Conservation (phyloP, 495 filamentous ascomycete species). For the Mytilinidion resinicola region DNA sequence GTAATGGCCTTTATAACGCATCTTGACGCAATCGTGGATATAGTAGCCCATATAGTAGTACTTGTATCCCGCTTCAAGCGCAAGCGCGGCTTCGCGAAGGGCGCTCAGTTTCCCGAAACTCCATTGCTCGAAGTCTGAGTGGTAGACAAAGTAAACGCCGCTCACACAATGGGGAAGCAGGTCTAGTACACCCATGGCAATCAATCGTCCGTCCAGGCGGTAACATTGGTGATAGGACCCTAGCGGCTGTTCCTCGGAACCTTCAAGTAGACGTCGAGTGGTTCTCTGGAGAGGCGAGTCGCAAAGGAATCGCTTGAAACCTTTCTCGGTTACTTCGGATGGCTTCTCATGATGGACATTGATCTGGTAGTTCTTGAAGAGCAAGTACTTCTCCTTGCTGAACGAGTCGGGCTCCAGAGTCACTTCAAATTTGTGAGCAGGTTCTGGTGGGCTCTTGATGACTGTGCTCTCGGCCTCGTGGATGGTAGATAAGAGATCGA, state of each 20-base stretch:
- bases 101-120: constrained; percentile 86
- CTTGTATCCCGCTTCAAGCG: constrained; percentile 65
- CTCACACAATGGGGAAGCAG: constrained; percentile 81
- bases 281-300: constrained; percentile 60
- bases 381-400: constrained; percentile 77
- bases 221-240: constrained; percentile 97
- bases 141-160: constrained; percentile 90
- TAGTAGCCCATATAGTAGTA: constrained; percentile 77
- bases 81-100: constrained; percentile 73
- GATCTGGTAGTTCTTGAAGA: constrained; percentile 84
- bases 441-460: constrained; percentile 51
- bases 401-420: constrained; percentile 72
- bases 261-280: constrained; percentile 36
- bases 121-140: constrained; percentile 72
- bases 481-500: constrained; percentile 64
- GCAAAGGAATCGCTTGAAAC: constrained; percentile 84
- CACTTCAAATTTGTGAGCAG: constrained; percentile 72
- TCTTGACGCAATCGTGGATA: constrained; percentile 67
- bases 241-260: constrained; percentile 50
- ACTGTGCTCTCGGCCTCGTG: constrained; percentile 63
- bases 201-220: constrained; percentile 77
- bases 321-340: constrained; percentile 55
- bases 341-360: constrained; percentile 69
- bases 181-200: constrained; percentile 86
- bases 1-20: constrained; percentile 89